A percentile compares a stretch with the other conserved stretches of the same genome.
Conservation (phyloP, 2,329 filamentous ascomycete genomes). For the Acrocalymma vagum region DNA sequence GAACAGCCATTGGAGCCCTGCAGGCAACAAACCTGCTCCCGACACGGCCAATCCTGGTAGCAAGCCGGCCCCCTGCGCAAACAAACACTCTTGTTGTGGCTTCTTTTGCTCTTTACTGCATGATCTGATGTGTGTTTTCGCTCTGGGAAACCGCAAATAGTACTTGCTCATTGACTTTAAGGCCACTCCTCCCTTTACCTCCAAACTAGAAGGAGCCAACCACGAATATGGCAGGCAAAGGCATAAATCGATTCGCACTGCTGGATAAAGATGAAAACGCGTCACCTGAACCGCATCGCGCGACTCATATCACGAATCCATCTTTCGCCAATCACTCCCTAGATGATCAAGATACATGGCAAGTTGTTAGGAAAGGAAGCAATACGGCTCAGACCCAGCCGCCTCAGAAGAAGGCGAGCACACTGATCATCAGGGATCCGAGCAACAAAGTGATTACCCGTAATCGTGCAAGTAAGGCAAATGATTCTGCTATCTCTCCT, state of each 20-base stretch:
- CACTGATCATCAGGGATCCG: slow-evolving; percentile 18
- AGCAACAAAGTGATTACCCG: slow-evolving; percentile 1
- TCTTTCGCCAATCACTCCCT: slow-evolving; percentile 33
- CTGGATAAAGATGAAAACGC: slow-evolving; percentile 23
- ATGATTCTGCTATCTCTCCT: slow-evolving; percentile 11
- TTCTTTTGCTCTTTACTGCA: too few relatives aligned
- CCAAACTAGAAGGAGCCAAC: neutral
- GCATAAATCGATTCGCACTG: slow-evolving; percentile 34
- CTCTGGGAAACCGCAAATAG: neutral
- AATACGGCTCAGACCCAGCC: slow-evolving; percentile 6
- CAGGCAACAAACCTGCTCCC: too few relatives aligned
- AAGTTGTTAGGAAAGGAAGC: slow-evolving; percentile 33
- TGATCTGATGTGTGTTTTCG: neutral
- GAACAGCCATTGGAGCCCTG: too few relatives aligned
- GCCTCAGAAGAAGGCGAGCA: slow-evolving; percentile 3
- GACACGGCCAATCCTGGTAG: too few relatives aligned
- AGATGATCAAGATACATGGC: slow-evolving; percentile 33
- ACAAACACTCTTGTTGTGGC: too few relatives aligned
- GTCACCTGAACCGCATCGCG: slow-evolving; percentile 3
- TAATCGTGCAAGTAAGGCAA: slow-evolving; percentile 4
- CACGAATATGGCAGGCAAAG: slow-evolving; percentile 21
- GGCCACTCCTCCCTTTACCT: neutral
- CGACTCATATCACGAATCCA: slow-evolving; percentile 15
- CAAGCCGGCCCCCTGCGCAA: too few relatives aligned
- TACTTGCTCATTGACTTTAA: neutral